A percentile compares a stretch with the other conserved stretches of the same genome.
phyloP scores from a whole-genome alignment of 345 rosid genomes.

The Gossypium sturtianum region DNA sequence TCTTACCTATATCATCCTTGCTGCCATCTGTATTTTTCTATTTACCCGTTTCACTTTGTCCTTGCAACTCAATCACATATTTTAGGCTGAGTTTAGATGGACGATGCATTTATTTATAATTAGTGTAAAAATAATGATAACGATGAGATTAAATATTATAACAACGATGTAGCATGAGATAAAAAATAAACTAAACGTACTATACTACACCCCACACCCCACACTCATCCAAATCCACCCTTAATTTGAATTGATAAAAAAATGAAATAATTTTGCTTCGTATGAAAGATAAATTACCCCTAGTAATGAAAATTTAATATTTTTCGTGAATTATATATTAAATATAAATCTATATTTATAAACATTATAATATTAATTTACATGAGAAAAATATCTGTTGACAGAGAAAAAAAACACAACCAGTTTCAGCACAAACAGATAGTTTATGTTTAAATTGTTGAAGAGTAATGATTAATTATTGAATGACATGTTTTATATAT shows the following conservation, averaged over 20 bases:
- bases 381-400: neutral
- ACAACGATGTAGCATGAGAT: accelerated
- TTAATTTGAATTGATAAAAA: too few species aligned
- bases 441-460: neutral
- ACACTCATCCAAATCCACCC: accelerated
- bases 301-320: too few species aligned
- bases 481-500: neutral
- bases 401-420: neutral
- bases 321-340: too few species aligned
- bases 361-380: neutral
- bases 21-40: too few species aligned
- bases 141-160: accelerated
- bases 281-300: too few species aligned
- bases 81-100: accelerated
- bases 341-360: too few species aligned
- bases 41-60: too few species aligned
- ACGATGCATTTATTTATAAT: accelerated
- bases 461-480: neutral
- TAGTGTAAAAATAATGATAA: accelerated
- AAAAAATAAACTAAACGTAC: accelerated
- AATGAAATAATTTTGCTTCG: too few species aligned
- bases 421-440: neutral
- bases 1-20: too few species aligned
- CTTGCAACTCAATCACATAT: too few species aligned
- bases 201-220: accelerated